Base-by-base conservation (phyloP, 2,329 filamentous ascomycete genomes). In the Ceratocystis harringtonii region DNA sequence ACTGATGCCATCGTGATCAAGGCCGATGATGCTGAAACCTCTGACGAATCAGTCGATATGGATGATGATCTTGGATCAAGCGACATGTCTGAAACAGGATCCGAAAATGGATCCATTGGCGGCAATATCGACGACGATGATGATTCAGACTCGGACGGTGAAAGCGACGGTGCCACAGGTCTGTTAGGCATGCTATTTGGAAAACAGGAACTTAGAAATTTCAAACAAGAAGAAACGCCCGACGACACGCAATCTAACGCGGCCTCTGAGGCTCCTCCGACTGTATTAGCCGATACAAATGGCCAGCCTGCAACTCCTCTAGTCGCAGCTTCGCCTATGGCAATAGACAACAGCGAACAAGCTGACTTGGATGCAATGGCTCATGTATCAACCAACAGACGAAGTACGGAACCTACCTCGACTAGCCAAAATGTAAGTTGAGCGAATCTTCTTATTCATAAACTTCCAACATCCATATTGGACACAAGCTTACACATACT, bases 161-260 rank as follows among this genome's bases (percentile, higher is more conserved):
- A 25, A 58, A 36, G 77, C 2, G 77, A 75, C 2, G 77, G 75
- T n/a, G 75, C 77, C 28, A 74, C 75, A 0, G 80, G 81, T 1
- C 73, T 85, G 0, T 72, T 85, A 1, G 82, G 82, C 0, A 74
- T 85, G 36, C 77, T 86, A 25, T 86, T 85, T 68, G 80, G 78
- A 50, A 84, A 83, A 70, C 79, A 80, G 0, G 83, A 85, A 67
- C 69, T 85, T 50, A 77, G 81, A 68, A 76, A 79, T 68, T 75
- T 85, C 61, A 77, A 81, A 63, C 72, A 76, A 3, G 75, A 80
- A 48, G 73, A 74, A 0, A 50, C 64, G 3, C 44, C 64, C 19
- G 64, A 65, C 3, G 64, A 65, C 36, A 52, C 43, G 12, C 28
- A 61, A 25, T 65, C 64, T 2, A 50, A 61, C n/a, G 62, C 45